Percentiles rank a stretch among this genome's conserved stretches.
These are phyloP conservation scores for Moesziomyces globuligerus DNA, from an alignment of 1,284 basidiomycete genomes.

Conservation along the genomic window DNA sequence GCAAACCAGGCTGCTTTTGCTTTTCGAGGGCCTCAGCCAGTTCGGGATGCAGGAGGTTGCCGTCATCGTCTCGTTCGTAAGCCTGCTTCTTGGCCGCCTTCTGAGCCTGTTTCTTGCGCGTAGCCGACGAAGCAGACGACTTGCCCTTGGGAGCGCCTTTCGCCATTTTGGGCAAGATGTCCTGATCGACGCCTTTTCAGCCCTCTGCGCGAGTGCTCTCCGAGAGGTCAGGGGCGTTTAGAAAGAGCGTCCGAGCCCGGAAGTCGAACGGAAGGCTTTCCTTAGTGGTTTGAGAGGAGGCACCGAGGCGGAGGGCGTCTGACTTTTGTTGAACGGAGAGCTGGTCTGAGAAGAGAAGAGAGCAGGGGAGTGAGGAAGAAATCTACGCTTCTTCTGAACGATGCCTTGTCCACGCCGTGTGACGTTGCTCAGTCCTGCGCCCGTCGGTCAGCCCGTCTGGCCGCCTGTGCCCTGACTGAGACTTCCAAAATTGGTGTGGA, in stretches of 20 bases:
- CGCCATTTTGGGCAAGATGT: constrained; percentile 15
- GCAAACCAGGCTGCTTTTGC: constrained; percentile 28
- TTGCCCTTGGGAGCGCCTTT: constrained; percentile 56
- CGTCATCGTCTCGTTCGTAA: constrained; percentile 43
- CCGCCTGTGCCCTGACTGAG: too few species aligned
- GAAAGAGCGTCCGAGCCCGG: too few species aligned
- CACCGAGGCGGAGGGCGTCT: too few species aligned
- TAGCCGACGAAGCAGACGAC: constrained; percentile 64
- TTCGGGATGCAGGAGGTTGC: constrained; percentile 32
- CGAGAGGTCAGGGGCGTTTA: too few species aligned
- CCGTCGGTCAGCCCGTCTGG: background rate
- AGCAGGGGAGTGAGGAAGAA: background rate
- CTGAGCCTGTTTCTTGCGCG: constrained; percentile 65
- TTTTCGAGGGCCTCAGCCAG: constrained; percentile 32
- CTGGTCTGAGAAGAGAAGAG: background rate
- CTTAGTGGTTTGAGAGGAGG: too few species aligned
- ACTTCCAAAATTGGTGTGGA: background rate
- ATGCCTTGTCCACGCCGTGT: background rate
- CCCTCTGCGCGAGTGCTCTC: background rate
- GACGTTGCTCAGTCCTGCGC: too few species aligned
- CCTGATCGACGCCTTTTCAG: background rate
- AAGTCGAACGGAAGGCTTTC: too few species aligned
- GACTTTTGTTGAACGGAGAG: too few species aligned
- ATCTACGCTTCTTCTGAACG: background rate
- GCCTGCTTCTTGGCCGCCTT: constrained; percentile 59